Evolutionary conservation across 495 filamentous ascomycete genomes (phyloP).

Genomic region (Xylona heveae): DNA sequence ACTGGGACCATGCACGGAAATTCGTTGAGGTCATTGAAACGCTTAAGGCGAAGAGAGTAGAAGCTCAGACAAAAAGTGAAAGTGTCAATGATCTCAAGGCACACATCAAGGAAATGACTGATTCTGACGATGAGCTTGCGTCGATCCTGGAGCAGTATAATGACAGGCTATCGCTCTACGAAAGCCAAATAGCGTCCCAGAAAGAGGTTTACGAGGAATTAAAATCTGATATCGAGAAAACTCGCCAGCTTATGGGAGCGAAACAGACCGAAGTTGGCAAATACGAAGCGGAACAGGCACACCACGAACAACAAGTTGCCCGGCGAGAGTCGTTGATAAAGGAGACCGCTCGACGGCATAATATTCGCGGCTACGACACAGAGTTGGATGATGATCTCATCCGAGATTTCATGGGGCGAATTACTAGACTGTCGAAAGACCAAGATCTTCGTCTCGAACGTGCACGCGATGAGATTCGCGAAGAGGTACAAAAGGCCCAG

Average conservation of each 20-base stretch:
- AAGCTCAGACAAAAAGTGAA: constrained; percentile 37
- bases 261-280: constrained; percentile 74
- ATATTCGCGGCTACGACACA: constrained; percentile 63
- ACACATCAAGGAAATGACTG: constrained; percentile 51
- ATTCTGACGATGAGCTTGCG: constrained; percentile 60
- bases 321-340: constrained; percentile 50
- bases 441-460: constrained; percentile 57
- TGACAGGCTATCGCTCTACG: constrained; percentile 40
- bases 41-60: constrained; percentile 52
- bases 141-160: constrained; percentile 66
- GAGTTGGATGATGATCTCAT: constrained; percentile 56
- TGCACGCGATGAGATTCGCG: constrained; percentile 46
- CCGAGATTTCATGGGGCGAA: constrained; percentile 51
- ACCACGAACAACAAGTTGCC: constrained; percentile 58
- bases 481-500: constrained; percentile 45
- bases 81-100: constrained; percentile 46
- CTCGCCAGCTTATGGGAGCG: constrained; percentile 32
- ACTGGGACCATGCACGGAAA: constrained; percentile 35
- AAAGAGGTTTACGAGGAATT: constrained; percentile 41
- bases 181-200: constrained; percentile 37
- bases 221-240: constrained; percentile 33
- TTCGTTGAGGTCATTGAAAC: constrained; percentile 45
- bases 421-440: constrained; percentile 53
- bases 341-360: constrained; percentile 57
- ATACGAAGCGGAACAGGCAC: constrained; percentile 65